Percentiles rank a stretch among this genome's conserved stretches.
These are phyloP conservation scores for Paracorniculantispora psalliotae DNA, from an alignment of 2,329 filamentous ascomycete genomes.

Conservation along the genomic window DNA sequence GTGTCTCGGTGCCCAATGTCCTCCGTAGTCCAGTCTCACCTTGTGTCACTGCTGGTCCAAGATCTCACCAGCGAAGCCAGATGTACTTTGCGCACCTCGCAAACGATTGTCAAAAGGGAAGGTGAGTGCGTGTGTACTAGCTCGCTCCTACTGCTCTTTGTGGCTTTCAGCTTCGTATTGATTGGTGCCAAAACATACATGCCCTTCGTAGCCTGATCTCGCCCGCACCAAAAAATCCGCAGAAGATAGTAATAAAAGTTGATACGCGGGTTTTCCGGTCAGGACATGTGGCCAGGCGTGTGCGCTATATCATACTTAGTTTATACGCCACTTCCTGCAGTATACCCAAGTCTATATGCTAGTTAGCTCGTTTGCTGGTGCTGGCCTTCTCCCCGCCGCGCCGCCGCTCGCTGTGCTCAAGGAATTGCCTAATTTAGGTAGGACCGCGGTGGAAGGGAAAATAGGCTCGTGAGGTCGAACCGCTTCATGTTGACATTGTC, in stretches of 20 bases:
- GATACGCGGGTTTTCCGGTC: too few relatives aligned
- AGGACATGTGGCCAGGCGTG: not conserved
- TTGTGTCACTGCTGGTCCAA: not conserved
- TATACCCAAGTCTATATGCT: not conserved
- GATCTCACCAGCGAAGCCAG: not conserved
- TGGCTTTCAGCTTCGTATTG: not conserved
- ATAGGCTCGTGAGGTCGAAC: not conserved
- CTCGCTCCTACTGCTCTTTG: not conserved
- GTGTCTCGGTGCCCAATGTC: not conserved
- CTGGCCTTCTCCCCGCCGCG: not conserved
- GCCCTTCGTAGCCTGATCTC: not conserved
- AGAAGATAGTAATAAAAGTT: not conserved
- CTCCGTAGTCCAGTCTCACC: too few relatives aligned
- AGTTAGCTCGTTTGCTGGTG: not conserved
- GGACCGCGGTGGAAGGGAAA: not conserved
- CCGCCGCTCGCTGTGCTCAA: not conserved
- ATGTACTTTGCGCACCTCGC: not conserved
- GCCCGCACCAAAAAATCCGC: not conserved
- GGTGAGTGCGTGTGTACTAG: not conserved
- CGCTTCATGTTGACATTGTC: not conserved
- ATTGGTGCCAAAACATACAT: not conserved
- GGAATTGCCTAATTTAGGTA: not conserved
- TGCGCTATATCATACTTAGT: slow-evolving; percentile 1
- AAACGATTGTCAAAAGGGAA: not conserved
- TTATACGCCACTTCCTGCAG: not conserved